Evolutionary conservation across 2,329 filamentous ascomycete species (phyloP).

Genomic region (Colletotrichum falcatum): DNA sequence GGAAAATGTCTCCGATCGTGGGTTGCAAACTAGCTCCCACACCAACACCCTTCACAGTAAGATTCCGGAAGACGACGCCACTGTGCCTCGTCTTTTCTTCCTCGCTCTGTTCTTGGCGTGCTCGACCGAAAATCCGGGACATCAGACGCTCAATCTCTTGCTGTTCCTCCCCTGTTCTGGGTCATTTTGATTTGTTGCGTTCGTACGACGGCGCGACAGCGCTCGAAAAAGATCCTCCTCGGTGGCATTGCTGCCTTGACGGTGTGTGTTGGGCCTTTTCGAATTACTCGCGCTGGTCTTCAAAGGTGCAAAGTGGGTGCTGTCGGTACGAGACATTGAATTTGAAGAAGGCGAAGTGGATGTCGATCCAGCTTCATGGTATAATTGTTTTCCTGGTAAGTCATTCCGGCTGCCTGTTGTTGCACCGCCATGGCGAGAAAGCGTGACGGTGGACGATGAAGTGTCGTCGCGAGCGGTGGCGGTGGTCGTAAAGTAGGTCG

Average conservation of each 20-base stretch:
- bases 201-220: conserved; percentile 62
- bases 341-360: conserved; percentile 21
- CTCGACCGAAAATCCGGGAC: conserved; percentile 77
- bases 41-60: conserved; percentile 78
- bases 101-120: conserved; percentile 73
- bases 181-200: conserved; percentile 47
- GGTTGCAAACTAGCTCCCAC: conserved; percentile 69
- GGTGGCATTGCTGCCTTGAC: conserved; percentile 47
- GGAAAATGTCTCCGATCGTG: conserved; percentile 54
- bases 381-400: not conserved
- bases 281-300: conserved; percentile 43
- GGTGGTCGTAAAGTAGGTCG: conserved; percentile 1
- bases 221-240: conserved; percentile 66
- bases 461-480: conserved; percentile 2
- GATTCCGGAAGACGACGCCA: conserved; percentile 76
- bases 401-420: not conserved
- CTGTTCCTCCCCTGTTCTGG: conserved; percentile 56
- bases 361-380: conserved; percentile 4
- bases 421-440: not conserved
- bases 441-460: conserved; percentile 26
- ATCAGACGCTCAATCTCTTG: conserved; percentile 71
- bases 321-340: conserved; percentile 10
- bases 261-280: conserved; percentile 43
- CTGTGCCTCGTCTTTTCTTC: conserved; percentile 77
- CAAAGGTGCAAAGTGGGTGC: conserved; percentile 46